These are phyloP conservation scores for Leishmania turanica DNA, from an alignment of 208 protist genomes.

Conservation along the genomic window DNA sequence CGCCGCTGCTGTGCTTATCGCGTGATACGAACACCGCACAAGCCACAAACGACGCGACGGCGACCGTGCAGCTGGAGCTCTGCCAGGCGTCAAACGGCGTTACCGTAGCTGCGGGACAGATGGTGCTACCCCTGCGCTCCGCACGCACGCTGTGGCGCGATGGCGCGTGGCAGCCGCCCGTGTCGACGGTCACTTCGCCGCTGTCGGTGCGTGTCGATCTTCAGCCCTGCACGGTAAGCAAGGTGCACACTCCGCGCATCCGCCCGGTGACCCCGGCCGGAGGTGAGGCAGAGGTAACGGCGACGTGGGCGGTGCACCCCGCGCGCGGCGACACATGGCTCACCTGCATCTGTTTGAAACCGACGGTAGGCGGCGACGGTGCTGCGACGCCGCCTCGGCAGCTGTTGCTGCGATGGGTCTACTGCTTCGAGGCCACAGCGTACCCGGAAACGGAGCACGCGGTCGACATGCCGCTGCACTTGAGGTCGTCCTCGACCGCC, in stretches of 20 bases:
- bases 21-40: neutral
- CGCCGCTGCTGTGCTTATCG: neutral
- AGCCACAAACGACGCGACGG: neutral
- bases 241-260: neutral
- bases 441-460: conserved; percentile 21
- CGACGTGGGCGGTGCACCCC: conserved; percentile 17
- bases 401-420: conserved; percentile 32
- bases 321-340: conserved; percentile 25
- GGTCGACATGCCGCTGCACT: conserved; percentile 24
- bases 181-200: neutral
- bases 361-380: neutral
- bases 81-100: neutral
- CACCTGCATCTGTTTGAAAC: conserved; percentile 12
- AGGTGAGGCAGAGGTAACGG: conserved; percentile 6
- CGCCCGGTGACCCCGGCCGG: neutral
- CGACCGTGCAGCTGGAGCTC: conserved; percentile 5
- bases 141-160: neutral
- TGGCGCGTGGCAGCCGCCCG: conserved; percentile 2
- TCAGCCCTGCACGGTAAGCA: neutral
- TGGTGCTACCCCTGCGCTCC: neutral
- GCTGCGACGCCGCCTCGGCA: neutral
- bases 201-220: neutral
- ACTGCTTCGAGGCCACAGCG: conserved; percentile 23
- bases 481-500: conserved; percentile 5
- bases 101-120: neutral